Evolutionary conservation across 129 eudicot species (phyloP).

Genomic region (Rutidosis leptorrhynchoides): DNA sequence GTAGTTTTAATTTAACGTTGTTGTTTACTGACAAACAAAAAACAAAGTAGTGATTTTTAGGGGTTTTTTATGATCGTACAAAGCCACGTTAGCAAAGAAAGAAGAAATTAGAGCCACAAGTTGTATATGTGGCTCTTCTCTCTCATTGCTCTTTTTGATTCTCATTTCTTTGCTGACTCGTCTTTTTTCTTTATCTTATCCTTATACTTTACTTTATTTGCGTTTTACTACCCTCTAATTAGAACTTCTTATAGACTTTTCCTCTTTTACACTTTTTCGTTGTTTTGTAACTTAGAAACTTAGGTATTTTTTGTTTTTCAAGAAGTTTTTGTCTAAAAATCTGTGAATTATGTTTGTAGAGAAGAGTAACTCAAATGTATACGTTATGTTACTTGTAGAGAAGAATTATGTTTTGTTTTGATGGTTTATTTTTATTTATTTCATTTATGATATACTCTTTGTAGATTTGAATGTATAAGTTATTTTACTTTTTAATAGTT

Average conservation of each 20-base stretch:
- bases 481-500: too few species aligned
- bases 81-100: conserved; percentile 52
- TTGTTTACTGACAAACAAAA: neutral
- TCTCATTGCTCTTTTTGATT: conserved; percentile 46
- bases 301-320: too few species aligned
- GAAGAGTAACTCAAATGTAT: too few species aligned
- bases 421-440: neutral
- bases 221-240: conserved; percentile 6
- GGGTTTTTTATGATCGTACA: conserved; percentile 23
- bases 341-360: too few species aligned
- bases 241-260: too few species aligned
- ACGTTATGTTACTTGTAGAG: too few species aligned
- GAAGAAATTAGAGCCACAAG: conserved; percentile 62
- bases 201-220: conserved; percentile 4
- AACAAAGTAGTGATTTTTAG: neutral
- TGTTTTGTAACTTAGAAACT: too few species aligned
- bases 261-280: too few species aligned
- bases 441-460: neutral
- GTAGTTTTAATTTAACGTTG: too few species aligned
- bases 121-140: conserved; percentile 63
- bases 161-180: conserved; percentile 35
- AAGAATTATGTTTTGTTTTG: too few species aligned
- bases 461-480: neutral
- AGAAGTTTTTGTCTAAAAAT: too few species aligned
- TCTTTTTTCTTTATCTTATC: conserved; percentile 15